Evolutionary conservation across 2,329 filamentous ascomycete genomes (phyloP).

Genomic region (Fusarium poae): DNA sequence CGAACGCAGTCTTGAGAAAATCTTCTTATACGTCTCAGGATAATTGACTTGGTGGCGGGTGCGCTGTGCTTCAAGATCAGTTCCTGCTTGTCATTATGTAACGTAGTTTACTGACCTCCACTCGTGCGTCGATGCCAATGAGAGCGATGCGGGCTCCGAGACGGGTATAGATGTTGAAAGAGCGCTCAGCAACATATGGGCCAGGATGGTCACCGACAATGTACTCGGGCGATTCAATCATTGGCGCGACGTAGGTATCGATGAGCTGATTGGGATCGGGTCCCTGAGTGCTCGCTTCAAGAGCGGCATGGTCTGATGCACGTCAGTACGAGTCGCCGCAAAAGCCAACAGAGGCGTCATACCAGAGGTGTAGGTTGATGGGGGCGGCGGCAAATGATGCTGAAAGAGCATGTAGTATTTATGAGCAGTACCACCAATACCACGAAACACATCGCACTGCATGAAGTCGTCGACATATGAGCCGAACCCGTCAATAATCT

Average conservation of each 20-base stretch:
- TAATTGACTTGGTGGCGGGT: constrained; percentile 96
- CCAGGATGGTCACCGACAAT: constrained; percentile 82
- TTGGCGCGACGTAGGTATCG: constrained; percentile 76
- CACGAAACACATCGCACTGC: constrained; percentile 90
- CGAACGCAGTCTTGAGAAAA: constrained; percentile 80
- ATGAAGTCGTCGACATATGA: constrained; percentile 96
- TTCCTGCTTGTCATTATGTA: constrained; percentile 40
- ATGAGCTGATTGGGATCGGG: constrained; percentile 79
- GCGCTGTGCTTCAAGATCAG: constrained; percentile 68
- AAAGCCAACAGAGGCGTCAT: constrained; percentile 6
- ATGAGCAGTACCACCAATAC: constrained; percentile 90
- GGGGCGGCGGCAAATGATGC: constrained; percentile 88
- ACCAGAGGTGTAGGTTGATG: constrained; percentile 79
- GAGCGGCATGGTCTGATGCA: constrained; percentile 41
- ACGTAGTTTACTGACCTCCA: constrained; percentile 69
- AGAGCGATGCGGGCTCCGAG: constrained; percentile 87
- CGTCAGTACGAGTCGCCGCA: constrained; percentile 25
- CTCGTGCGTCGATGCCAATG: constrained; percentile 90
- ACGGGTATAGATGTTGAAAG: constrained; percentile 86
- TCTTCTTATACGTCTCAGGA: constrained; percentile 85
- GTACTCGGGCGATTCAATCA: constrained; percentile 75
- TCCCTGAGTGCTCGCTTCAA: constrained; percentile 59
- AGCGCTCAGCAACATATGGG: constrained; percentile 90
- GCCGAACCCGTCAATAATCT: constrained; percentile 92
- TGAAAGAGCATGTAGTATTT: constrained; percentile 99